Conservation (phyloP, 2,329 filamentous ascomycete genomes). For the Penicillium rolfsii region DNA sequence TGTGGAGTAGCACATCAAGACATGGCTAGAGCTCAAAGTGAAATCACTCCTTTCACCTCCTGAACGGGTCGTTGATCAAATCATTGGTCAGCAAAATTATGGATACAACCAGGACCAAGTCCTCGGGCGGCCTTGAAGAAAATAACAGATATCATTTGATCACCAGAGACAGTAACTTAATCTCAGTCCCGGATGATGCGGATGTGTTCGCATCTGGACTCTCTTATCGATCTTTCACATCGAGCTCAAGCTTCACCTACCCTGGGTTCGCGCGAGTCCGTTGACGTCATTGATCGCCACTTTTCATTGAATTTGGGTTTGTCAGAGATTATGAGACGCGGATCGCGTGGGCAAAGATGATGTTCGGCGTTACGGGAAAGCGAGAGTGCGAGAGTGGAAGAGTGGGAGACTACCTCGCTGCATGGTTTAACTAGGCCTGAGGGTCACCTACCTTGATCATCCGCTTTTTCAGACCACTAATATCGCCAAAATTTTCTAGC, state of each 20-base stretch:
- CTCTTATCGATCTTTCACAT: neutral
- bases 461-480: neutral
- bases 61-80: no score
- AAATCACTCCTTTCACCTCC: no score
- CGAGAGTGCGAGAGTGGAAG: neutral
- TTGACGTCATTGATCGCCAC: neutral
- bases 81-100: no score
- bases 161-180: no score
- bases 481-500: neutral
- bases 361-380: neutral
- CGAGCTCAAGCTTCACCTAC: conserved; percentile 1
- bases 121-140: no score
- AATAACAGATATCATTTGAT: no score
- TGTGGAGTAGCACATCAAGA: no score
- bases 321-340: neutral
- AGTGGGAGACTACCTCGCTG: neutral
- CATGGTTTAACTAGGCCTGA: neutral
- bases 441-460: neutral
- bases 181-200: neutral
- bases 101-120: no score
- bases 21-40: no score
- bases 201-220: neutral
- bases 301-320: neutral
- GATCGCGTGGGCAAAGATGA: neutral
- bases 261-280: neutral